These are phyloP conservation scores for Ophiostoma piceae DNA, from an alignment of 2,329 filamentous ascomycete genomes.

Conservation along the genomic window DNA sequence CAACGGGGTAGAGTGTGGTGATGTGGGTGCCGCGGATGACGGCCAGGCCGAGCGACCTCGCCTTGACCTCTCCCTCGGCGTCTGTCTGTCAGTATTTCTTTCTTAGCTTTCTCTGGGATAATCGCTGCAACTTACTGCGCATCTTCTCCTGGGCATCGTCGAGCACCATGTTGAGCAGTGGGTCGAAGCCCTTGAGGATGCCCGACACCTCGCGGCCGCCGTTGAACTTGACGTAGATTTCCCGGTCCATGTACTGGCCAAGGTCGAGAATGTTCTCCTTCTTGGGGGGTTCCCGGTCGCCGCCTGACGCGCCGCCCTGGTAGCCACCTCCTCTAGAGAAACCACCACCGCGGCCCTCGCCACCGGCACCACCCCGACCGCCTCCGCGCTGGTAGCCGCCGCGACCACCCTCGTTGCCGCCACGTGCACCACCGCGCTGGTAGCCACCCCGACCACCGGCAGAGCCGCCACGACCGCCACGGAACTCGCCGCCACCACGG, in stretches of 20 bases:
- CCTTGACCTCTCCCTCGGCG: conserved; percentile 83
- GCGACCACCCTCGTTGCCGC: conserved; percentile 44
- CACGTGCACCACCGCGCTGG: conserved; percentile 30
- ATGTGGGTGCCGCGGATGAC: conserved; percentile 89
- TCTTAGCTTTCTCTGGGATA: neutral
- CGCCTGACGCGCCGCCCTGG: conserved; percentile 14
- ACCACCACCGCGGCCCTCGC: conserved; percentile 32
- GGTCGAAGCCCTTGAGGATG: conserved; percentile 89
- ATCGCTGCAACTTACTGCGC: conserved; percentile 56
- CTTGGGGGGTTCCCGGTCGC: conserved; percentile 69
- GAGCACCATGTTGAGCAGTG: conserved; percentile 94
- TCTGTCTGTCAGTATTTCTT: conserved; percentile 49
- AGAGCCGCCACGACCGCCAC: conserved; percentile 15
- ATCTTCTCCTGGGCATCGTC: conserved; percentile 90
- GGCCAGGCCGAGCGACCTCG: conserved; percentile 74
- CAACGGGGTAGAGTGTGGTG: conserved; percentile 84
- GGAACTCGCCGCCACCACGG: conserved; percentile 19
- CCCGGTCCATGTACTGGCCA: conserved; percentile 94
- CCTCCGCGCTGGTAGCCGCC: conserved; percentile 38
- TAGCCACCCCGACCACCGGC: conserved; percentile 19
- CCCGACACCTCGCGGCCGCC: conserved; percentile 87
- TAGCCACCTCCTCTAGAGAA: conserved; percentile 21
- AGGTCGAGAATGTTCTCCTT: conserved; percentile 98
- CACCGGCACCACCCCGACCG: conserved; percentile 35
- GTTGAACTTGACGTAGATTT: conserved; percentile 92